Evolutionary conservation across 1,139 yeast genomes (phyloP).

Genomic region (Blastobotrys malaysiensis): DNA sequence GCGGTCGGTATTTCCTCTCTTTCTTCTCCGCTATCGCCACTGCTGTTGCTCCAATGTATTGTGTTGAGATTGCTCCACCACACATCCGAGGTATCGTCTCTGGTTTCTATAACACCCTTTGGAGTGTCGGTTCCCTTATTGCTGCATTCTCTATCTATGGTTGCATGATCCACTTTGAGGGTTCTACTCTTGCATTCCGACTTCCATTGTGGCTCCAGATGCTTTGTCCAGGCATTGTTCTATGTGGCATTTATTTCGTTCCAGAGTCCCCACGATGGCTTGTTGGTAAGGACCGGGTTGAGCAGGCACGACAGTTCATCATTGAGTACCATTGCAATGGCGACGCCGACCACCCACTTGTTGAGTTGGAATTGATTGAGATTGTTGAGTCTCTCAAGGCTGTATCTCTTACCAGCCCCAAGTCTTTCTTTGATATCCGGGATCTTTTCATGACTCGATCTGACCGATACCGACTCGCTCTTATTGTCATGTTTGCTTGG

Average conservation of each 20-base stretch:
- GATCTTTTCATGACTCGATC: slow-evolving; percentile 33
- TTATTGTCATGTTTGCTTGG: slow-evolving; percentile 10
- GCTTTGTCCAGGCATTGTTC: slow-evolving; percentile 11
- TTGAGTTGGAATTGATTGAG: slow-evolving; percentile 2
- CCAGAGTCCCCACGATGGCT: slow-evolving; percentile 70
- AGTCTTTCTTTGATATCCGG: slow-evolving; percentile 29
- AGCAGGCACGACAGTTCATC: slow-evolving; percentile 42
- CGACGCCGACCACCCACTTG: slow-evolving; percentile 10
- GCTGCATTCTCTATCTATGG: slow-evolving; percentile 14
- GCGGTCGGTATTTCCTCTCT: slow-evolving; percentile 16
- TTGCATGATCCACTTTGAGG: slow-evolving; percentile 5
- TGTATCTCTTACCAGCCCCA: slow-evolving; percentile 9
- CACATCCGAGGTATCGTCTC: slow-evolving; percentile 37
- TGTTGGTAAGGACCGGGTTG: slow-evolving; percentile 34
- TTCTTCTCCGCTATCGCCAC: slow-evolving; percentile 12
- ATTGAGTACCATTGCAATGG: slow-evolving; percentile 8
- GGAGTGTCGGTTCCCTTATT: slow-evolving; percentile 13
- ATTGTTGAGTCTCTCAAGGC: slow-evolving; percentile 13
- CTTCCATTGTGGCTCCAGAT: slow-evolving; percentile 15
- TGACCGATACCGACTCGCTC: slow-evolving; percentile 26
- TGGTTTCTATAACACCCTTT: slow-evolving; percentile 15
- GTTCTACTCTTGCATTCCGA: slow-evolving; percentile 9
- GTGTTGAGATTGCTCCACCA: slow-evolving; percentile 31
- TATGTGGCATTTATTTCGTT: slow-evolving; percentile 31
- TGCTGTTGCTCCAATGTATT: slow-evolving; percentile 17